A percentile compares a stretch with the other conserved stretches of the same genome.
phyloP scores from a whole-genome alignment of 371 early-diverging fungal species.

The Actinomucor elegans region DNA sequence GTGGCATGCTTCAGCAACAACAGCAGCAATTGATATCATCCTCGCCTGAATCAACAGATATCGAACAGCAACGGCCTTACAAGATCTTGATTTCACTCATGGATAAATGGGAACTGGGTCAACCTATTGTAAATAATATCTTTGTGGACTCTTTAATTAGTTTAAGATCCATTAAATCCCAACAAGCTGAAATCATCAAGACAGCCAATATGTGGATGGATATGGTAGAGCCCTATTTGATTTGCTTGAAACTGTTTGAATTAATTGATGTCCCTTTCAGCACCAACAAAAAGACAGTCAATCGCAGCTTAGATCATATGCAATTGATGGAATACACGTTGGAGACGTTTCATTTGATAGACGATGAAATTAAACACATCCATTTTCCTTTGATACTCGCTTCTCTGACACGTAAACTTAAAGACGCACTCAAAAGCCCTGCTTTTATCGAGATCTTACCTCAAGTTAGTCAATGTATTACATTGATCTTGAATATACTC shows the following conservation, averaged over 20 bases:
- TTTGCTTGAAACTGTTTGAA: slow-evolving; percentile 76
- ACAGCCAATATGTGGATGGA: slow-evolving; percentile 88
- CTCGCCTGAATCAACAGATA: slow-evolving; percentile 25
- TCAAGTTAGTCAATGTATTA: slow-evolving; percentile 28
- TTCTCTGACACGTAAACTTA: slow-evolving; percentile 54
- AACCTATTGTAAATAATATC: slow-evolving; percentile 69
- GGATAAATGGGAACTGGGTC: slow-evolving; percentile 86
- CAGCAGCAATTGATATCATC: background rate
- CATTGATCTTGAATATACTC: slow-evolving; percentile 26
- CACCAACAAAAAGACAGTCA: background rate
- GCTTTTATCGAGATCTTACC: slow-evolving; percentile 37
- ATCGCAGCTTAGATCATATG: slow-evolving; percentile 33
- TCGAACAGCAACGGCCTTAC: slow-evolving; percentile 70
- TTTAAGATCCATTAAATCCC: slow-evolving; percentile 38
- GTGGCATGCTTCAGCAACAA: slow-evolving; percentile 53
- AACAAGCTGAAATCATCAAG: slow-evolving; percentile 57
- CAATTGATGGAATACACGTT: slow-evolving; percentile 68
- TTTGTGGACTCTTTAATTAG: slow-evolving; percentile 73
- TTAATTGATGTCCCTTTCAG: slow-evolving; percentile 50
- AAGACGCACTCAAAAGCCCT: slow-evolving; percentile 33
- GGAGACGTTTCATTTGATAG: slow-evolving; percentile 67
- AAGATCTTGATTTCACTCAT: slow-evolving; percentile 81
- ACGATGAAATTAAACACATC: slow-evolving; percentile 78
- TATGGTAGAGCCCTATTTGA: slow-evolving; percentile 79
- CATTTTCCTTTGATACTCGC: slow-evolving; percentile 78